phyloP scores from a whole-genome alignment of 169 alveolate species.

The Eimeria brunetti region DNA sequence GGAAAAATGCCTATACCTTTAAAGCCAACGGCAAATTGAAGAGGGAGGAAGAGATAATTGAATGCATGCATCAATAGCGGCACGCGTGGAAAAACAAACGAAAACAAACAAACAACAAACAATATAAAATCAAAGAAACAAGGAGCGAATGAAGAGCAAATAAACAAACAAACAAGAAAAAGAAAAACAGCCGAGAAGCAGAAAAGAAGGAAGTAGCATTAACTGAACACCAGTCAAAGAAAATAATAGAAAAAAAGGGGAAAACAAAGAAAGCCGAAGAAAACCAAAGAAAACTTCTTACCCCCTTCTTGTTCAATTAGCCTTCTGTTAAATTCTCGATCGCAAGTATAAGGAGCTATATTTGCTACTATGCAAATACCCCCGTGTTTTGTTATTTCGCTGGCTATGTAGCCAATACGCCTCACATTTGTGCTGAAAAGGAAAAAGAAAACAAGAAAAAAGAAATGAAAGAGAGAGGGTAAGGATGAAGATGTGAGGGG shows the following conservation, averaged over 20 bases:
- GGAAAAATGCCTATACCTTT: no score
- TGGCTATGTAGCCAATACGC: constrained; percentile 81
- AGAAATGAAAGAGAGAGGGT: neutral
- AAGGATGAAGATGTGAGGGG: neutral
- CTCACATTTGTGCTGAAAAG: constrained; percentile 73
- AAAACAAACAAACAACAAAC: neutral
- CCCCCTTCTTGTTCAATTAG: constrained; percentile 76
- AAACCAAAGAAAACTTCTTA: neutral
- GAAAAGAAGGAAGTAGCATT: neutral
- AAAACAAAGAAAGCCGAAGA: neutral
- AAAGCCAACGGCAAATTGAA: no score
- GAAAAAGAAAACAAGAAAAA: neutral
- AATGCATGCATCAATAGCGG: no score
- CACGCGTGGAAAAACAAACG: no score
- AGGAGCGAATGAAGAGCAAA: no score
- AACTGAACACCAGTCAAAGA: neutral
- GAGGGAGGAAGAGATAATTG: no score
- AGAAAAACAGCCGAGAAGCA: neutral
- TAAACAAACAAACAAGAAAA: no score
- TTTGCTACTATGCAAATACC: constrained; percentile 82
- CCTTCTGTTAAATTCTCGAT: constrained; percentile 71
- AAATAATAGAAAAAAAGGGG: neutral
- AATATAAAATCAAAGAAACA: no score
- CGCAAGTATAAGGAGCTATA: constrained; percentile 81
- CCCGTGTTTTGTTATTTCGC: constrained; percentile 82